phyloP scores from a whole-genome alignment of 225 moss, liverwort and hornwort genomes.

The Polytrichum formosum region DNA sequence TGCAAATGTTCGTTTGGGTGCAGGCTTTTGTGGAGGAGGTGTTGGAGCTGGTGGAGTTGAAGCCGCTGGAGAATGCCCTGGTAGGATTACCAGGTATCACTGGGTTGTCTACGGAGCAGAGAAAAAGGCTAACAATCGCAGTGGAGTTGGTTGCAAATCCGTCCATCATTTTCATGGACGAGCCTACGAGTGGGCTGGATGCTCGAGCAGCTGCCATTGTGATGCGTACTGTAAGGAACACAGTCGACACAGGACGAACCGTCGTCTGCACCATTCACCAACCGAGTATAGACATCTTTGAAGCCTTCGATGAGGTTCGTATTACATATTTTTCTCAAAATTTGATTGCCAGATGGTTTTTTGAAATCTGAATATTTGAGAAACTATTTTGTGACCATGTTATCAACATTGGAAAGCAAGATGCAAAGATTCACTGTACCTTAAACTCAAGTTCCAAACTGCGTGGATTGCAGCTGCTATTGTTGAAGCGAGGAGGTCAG shows the following conservation, averaged over 20 bases:
- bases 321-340: not conserved
- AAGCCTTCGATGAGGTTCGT: conserved; percentile 49
- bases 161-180: conserved; percentile 61
- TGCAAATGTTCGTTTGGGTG: not conserved
- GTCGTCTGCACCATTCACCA: conserved; percentile 59
- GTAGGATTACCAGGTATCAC: conserved; percentile 46
- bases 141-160: conserved; percentile 58
- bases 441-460: too few species aligned
- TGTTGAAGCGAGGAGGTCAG: conserved; percentile 52
- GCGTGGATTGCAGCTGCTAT: conserved; percentile 20
- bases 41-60: conserved; percentile 51
- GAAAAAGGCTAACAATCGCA: conserved; percentile 49
- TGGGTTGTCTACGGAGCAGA: conserved; percentile 52
- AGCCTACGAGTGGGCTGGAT: conserved; percentile 56
- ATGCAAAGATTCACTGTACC: too few species aligned
- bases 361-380: too few species aligned
- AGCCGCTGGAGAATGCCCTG: conserved; percentile 36
- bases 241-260: conserved; percentile 50
- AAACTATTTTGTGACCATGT: too few species aligned
- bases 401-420: too few species aligned
- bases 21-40: conserved; percentile 62
- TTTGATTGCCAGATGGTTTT: not conserved
- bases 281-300: conserved; percentile 56
- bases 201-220: conserved; percentile 60
- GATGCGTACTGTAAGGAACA: conserved; percentile 59